Conservation (phyloP, 305 asterid species). For the Stenogyne calaminthoides region DNA sequence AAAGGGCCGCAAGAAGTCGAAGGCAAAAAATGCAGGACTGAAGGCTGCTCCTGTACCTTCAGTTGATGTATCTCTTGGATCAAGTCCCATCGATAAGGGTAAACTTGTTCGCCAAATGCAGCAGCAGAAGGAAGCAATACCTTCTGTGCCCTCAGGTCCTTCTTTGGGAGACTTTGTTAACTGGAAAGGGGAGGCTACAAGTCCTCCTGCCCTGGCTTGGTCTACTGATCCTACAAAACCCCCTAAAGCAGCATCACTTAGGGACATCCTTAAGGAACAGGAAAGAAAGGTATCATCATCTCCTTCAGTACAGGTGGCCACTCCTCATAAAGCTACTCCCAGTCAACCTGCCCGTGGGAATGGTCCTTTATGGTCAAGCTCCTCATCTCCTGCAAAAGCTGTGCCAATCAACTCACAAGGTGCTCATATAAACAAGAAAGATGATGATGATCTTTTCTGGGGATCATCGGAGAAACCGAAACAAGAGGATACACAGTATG, state of each 20-base stretch:
- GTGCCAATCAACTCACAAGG: constrained; percentile 44
- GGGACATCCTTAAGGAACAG: constrained; percentile 86
- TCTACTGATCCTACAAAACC: constrained; percentile 65
- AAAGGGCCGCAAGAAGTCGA: constrained; percentile 76
- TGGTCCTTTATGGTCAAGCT: constrained; percentile 56
- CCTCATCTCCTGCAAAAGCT: constrained; percentile 61
- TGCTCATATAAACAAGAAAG: constrained; percentile 47
- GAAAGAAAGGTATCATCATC: constrained; percentile 45
- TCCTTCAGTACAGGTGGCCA: constrained; percentile 20
- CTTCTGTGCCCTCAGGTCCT: constrained; percentile 74
- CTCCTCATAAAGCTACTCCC: constrained; percentile 56
- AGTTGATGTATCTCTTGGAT: constrained; percentile 48
- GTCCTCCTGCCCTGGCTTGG: constrained; percentile 77
- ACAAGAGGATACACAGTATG: constrained; percentile 70
- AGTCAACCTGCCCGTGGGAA: constrained; percentile 54
- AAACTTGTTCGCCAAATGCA: constrained; percentile 54
- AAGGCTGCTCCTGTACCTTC: constrained; percentile 47
- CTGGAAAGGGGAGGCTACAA: constrained; percentile 72
- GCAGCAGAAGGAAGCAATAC: constrained; percentile 64
- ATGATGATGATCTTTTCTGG: constrained; percentile 87
- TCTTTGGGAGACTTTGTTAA: constrained; percentile 81
- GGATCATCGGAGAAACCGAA: constrained; percentile 72
- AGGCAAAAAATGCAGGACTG: constrained; percentile 56
- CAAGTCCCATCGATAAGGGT: constrained; percentile 61
- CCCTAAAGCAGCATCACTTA: constrained; percentile 65